phyloP scores from a whole-genome alignment of 2,329 filamentous ascomycete genomes.

The Curvularia hawaiiensis region DNA sequence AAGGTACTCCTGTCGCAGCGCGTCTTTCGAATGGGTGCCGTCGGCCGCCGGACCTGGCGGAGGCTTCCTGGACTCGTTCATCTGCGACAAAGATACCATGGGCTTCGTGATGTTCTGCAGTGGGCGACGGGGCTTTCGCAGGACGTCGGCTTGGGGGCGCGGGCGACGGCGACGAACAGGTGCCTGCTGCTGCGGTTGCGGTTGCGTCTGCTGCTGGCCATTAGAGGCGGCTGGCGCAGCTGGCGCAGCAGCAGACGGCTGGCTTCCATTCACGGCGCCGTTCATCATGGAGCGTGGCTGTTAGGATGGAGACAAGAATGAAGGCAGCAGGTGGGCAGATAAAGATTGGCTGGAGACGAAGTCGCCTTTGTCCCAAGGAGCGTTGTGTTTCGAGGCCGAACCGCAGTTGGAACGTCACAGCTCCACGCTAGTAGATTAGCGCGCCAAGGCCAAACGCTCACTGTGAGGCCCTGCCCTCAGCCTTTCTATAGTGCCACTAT shows the following conservation, averaged over 20 bases:
- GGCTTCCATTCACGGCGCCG: conserved; percentile 28
- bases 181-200: conserved; percentile 17
- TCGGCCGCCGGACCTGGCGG: conserved; percentile 16
- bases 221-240: conserved; percentile 37
- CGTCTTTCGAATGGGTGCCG: conserved; percentile 23
- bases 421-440: conserved; percentile 17
- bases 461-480: conserved; percentile 11
- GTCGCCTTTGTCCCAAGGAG: conserved; percentile 15
- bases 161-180: conserved; percentile 40
- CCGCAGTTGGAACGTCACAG: conserved; percentile 20
- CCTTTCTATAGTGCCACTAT: conserved; percentile 14
- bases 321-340: conserved; percentile 35
- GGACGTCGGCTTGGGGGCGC: conserved; percentile 44
- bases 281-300: conserved; percentile 18
- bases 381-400: conserved; percentile 5
- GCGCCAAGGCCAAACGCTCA: conserved; percentile 11
- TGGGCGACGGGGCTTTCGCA: conserved; percentile 41
- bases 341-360: conserved; percentile 14
- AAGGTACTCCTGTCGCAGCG: conserved; percentile 36
- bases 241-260: conserved; percentile 30
- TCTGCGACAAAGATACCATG: conserved; percentile 40
- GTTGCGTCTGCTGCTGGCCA: conserved; percentile 29
- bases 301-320: conserved; percentile 27
- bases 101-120: conserved; percentile 42
- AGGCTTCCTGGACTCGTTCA: conserved; percentile 36